phyloP scores from a whole-genome alignment of 139 green algal species.

The Coccomyxa sp. region DNA sequence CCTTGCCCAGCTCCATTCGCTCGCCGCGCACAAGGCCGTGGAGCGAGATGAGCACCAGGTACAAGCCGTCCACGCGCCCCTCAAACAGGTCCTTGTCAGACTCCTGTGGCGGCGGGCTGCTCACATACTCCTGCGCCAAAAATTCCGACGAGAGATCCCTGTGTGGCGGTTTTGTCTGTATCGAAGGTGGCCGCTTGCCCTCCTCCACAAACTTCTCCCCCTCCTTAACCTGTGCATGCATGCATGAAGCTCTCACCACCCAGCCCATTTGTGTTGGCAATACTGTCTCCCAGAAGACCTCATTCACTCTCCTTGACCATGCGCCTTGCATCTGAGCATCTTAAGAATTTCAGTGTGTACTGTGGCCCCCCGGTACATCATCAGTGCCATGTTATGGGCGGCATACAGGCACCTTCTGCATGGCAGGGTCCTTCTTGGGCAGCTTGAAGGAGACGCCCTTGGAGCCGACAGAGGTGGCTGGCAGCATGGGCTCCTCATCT shows the following conservation, averaged over 20 bases:
- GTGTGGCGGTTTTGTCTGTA: not conserved
- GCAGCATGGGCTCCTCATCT: conserved; percentile 2
- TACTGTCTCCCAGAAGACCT: too few species aligned
- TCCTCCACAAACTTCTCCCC: too few species aligned
- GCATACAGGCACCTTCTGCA: too few species aligned
- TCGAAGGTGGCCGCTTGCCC: too few species aligned
- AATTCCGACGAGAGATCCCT: not conserved
- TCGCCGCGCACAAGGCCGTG: conserved; percentile 88
- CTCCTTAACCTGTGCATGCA: too few species aligned
- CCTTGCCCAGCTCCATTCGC: conserved; percentile 88
- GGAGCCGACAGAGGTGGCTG: not conserved
- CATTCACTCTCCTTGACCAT: too few species aligned
- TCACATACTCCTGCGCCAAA: not conserved
- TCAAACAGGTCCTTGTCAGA: conserved; percentile 13
- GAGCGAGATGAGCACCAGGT: conserved; percentile 81
- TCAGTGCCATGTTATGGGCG: too few species aligned
- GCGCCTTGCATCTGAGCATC: too few species aligned
- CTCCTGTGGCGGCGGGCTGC: not conserved
- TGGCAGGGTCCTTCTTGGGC: not conserved
- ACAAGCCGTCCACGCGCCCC: conserved; percentile 52
- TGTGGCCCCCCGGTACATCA: too few species aligned
- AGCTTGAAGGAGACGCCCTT: not conserved
- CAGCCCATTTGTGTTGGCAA: too few species aligned
- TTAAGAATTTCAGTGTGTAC: too few species aligned
- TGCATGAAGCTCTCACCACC: too few species aligned